Evolutionary conservation across 495 filamentous ascomycete species (phyloP), one percentile per base, ranked within the genome.

Genomic region (Lasiosphaeria hispida): DNA sequence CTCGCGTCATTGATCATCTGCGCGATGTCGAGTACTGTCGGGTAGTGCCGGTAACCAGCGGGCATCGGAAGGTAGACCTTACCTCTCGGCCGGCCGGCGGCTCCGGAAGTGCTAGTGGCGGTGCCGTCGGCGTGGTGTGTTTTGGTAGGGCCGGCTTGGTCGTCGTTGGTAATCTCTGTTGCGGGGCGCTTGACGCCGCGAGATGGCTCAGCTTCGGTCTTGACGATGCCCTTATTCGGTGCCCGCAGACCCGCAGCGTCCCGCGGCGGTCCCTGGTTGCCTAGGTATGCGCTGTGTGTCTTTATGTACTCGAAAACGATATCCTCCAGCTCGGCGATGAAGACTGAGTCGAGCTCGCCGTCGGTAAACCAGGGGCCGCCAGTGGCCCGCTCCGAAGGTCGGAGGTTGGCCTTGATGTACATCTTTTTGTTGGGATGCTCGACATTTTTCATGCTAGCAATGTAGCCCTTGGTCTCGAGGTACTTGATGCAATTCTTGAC

Each of bases 331-430:
- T 75, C 80, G 18, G 86, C 82, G 65, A 97, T 91, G 68, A 98
- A 92, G 45, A 87, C 86, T 38, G 87, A 83, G 68, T 98, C 94
- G 3, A 97, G 80, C 57, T 71, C 66, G 30, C 68, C 88, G 49
- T 96, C 89, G 17, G 88, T 92, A 64, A 91, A 97, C 89, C 92
- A 98, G 14, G 90, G 86, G 5, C 95, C 94, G 40, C 94, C 95
- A 0, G 91, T 95, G 15, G 92, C 86, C 45, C 94, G 87, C 37
- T 96, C 92, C 38, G 86, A 87, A 2, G 95, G 93, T 11, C 82
- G 79, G 19, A 96, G 75, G 53, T 81, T 79, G 49, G 83, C 79
- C 69, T 92, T 91, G 77, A 98, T 95, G 72, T 91, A 90, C 71
- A 87, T 89, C 69, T 91, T 96, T 50, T 83, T 80, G 48, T 80